A percentile compares a stretch with the other conserved stretches of the same genome.
phyloP scores from a whole-genome alignment of 2,329 filamentous ascomycete genomes.

The Scolecobasidium constrictum region DNA sequence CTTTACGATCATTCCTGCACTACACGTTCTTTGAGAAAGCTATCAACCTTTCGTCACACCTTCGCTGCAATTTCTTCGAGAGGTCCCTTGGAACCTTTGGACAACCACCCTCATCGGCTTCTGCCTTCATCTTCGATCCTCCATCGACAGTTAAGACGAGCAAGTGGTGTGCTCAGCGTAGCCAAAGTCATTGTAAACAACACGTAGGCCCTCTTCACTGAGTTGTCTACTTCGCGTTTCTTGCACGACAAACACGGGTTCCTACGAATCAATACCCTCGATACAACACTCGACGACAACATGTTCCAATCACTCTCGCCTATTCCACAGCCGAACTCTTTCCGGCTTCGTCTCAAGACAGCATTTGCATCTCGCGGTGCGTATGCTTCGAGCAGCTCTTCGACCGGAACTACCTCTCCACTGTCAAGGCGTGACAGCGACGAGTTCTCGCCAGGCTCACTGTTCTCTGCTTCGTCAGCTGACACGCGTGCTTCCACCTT shows the following conservation, averaged over 20 bases:
- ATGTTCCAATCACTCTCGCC: conserved; percentile 9
- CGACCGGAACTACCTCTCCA: conserved; percentile 6
- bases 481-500: conserved; percentile 12
- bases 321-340: conserved; percentile 2
- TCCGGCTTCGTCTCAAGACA: conserved; percentile 9
- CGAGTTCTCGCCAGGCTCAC: conserved; percentile 9
- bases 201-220: conserved; percentile 9
- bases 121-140: neutral
- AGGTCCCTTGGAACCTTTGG: neutral
- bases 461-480: conserved; percentile 13
- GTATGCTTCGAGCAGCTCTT: conserved; percentile 5
- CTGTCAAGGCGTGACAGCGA: conserved; percentile 5
- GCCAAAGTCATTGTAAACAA: neutral
- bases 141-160: neutral
- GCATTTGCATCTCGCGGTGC: conserved; percentile 1
- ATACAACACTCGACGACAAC: neutral
- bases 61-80: neutral
- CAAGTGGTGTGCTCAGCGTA: neutral
- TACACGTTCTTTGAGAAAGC: neutral
- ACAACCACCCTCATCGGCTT: neutral
- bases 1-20: neutral
- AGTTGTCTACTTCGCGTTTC: conserved; percentile 4
- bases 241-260: neutral
- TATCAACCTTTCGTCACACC: neutral
- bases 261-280: too few species aligned